Base-by-base conservation (phyloP, 2,329 filamentous ascomycete genomes). In the Calonectria henricotiae region DNA sequence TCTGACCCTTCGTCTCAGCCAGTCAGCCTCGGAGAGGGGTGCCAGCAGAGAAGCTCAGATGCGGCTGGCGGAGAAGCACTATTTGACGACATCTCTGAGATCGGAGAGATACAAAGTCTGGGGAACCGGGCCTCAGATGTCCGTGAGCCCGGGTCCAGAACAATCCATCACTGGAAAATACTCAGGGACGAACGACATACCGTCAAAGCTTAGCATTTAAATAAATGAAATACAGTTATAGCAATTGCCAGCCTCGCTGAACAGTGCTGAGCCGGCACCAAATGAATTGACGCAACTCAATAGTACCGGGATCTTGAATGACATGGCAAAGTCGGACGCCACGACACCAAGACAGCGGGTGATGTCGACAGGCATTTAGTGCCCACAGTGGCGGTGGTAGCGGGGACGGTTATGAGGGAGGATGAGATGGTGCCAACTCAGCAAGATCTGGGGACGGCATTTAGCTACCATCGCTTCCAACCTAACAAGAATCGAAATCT, bases 1-100 rank as follows among this genome's bases (percentile, higher is more conserved):
- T 30, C 62, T 43, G 62, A 54, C 54, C 41, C 54, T 32, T 43
- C 51, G 69, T 67, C 41, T 67, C 66, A 65, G 60, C 65, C 61
- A 46, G 25, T 69, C 69, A 77, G 72, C 72, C 69, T 74, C 41
- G 67, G 30, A 44, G 8, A 32, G 46, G 65, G 43, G 51, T 68
- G 54, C 47, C 47, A 43, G 17, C 55, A 62, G 49, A 49, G 46
- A 49, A 43, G 58, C 35, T 39, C 47, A 41, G 35, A 58, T 71
- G 68, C 70, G 73, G 70, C 73, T 73, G 69, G 60, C 49, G n/a
- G 49, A 32, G 43, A 65, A 51, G 49, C 41, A 47, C 61, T 62
- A 9, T 63, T 70, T 61, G 37, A 58, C n/a, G 9, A 44, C 47
- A 54, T 43, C 39, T 41, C 35, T 25, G 23, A 39, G 23, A 58